Conservation (phyloP, 2,329 filamentous ascomycete species). For the Pseudogymnoascus sp. region DNA sequence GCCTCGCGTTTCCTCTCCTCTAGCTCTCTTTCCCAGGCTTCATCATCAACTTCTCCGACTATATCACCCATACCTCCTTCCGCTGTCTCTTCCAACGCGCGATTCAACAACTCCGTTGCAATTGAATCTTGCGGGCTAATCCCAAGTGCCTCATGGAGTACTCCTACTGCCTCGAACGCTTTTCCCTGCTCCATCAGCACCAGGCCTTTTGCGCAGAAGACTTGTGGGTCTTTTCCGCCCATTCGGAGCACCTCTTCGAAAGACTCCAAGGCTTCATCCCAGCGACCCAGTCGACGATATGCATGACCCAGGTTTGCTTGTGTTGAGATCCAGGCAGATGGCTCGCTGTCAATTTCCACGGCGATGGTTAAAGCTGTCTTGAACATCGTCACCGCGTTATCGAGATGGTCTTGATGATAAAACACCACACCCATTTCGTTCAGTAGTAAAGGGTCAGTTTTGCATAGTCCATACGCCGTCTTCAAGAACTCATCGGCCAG, state of each 20-base stretch:
- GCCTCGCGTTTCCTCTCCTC: slow-evolving; percentile 39
- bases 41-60: slow-evolving; percentile 36
- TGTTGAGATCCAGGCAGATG: slow-evolving; percentile 72
- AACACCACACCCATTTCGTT: slow-evolving; percentile 97
- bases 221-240: slow-evolving; percentile 67
- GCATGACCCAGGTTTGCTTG: slow-evolving; percentile 87
- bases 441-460: slow-evolving; percentile 77
- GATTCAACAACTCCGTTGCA: slow-evolving; percentile 67
- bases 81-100: slow-evolving; percentile 58
- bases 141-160: slow-evolving; percentile 76
- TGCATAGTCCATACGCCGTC: slow-evolving; percentile 75
- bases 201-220: slow-evolving; percentile 77
- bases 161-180: slow-evolving; percentile 67
- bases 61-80: slow-evolving; percentile 27
- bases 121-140: slow-evolving; percentile 73
- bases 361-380: slow-evolving; percentile 68
- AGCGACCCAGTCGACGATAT: slow-evolving; percentile 61
- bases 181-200: slow-evolving; percentile 70
- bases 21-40: slow-evolving; percentile 48
- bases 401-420: slow-evolving; percentile 77
- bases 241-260: slow-evolving; percentile 83
- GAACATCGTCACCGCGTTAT: slow-evolving; percentile 71
- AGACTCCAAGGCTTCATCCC: slow-evolving; percentile 63
- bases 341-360: slow-evolving; percentile 71
- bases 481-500: slow-evolving; percentile 91